Evolutionary conservation across 768 basidiomycete species (phyloP).

Genomic region (Tricholoma sp.): DNA sequence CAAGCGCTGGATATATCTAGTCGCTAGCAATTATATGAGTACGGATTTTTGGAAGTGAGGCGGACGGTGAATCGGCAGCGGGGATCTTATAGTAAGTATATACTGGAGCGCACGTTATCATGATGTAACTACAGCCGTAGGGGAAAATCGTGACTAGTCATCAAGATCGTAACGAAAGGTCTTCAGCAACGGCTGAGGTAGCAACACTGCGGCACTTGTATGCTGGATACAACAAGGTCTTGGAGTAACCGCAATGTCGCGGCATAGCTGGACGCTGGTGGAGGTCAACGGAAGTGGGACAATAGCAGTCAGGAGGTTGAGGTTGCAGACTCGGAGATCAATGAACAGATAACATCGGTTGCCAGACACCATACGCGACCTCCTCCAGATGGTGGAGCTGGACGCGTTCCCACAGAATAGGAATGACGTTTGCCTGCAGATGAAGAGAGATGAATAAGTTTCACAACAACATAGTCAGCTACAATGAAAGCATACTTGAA

Average conservation of each 20-base stretch:
- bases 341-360: conserved; percentile 51
- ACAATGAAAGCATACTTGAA: conserved; percentile 45
- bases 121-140: not conserved
- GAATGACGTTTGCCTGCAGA: conserved; percentile 60
- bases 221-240: not conserved
- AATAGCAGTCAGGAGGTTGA: not conserved
- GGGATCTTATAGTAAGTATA: not conserved
- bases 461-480: not conserved
- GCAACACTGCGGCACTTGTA: not conserved
- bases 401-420: conserved; percentile 64
- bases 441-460: conserved; percentile 2
- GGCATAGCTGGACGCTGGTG: not conserved
- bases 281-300: not conserved
- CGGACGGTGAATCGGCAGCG: not conserved
- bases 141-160: not conserved
- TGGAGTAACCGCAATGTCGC: not conserved
- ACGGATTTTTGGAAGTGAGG: not conserved
- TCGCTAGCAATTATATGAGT: too few relatives aligned
- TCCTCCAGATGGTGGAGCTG: conserved; percentile 71
- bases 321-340: not conserved
- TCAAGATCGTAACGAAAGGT: not conserved
- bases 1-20: not conserved
- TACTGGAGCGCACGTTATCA: not conserved
- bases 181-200: not conserved
- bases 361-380: conserved; percentile 63